Evolutionary conservation across 805 yeast species (phyloP).

Genomic region (Pichia cabralensis): DNA sequence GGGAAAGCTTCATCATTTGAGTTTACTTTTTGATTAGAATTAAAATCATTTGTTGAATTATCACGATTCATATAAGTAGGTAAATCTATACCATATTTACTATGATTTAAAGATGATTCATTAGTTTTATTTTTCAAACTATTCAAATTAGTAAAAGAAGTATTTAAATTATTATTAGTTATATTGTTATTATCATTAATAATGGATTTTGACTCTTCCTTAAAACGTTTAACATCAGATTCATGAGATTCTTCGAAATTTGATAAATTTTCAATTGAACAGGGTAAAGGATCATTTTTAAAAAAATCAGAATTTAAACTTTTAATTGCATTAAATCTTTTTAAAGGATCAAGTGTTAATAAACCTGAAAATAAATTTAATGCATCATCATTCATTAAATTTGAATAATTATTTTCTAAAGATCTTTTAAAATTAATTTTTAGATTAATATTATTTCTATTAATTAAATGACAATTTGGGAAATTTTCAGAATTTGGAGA

Average conservation of each 20-base stretch:
- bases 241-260: constrained; percentile 84
- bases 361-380: constrained; percentile 50
- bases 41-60: too few relatives aligned
- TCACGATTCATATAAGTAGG: constrained; percentile 3
- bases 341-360: constrained; percentile 58
- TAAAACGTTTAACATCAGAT: constrained; percentile 57
- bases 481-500: constrained; percentile 54
- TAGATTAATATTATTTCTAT: constrained; percentile 37
- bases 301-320: constrained; percentile 71
- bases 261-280: constrained; percentile 43
- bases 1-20: too few relatives aligned
- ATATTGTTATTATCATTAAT: constrained; percentile 8
- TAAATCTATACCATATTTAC: constrained; percentile 8
- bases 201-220: constrained; percentile 24
- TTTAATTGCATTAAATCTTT: constrained; percentile 67
- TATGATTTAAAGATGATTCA: constrained; percentile 7
- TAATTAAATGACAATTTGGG: constrained; percentile 52
- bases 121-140: too few relatives aligned
- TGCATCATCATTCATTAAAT: constrained; percentile 30
- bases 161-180: too few relatives aligned
- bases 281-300: constrained; percentile 54
- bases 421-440: constrained; percentile 27
- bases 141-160: too few relatives aligned
- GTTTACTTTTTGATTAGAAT: too few relatives aligned
- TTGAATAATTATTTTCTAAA: constrained; percentile 37